Evolutionary conservation across 176 grass and related monocot species (phyloP), one percentile per base, ranked within the genome.

Genomic region (Aechmea fasciata): DNA sequence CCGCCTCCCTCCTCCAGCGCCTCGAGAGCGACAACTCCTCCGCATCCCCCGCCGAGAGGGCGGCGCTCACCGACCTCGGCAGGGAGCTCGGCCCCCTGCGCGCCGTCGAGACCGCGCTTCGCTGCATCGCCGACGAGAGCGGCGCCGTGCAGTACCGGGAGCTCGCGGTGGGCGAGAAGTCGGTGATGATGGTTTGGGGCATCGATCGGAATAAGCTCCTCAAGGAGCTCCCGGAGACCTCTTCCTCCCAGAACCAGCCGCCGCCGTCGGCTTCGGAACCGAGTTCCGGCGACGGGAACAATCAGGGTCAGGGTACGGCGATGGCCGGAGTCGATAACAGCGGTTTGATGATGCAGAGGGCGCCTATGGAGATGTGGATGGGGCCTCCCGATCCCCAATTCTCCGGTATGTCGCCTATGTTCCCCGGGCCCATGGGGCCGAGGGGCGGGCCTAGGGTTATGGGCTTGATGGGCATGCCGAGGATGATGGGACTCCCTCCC

Each of bases 181-280:
- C 85, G 53, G 83, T 87, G 85, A 69, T 88, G 25, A 93, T 97
- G 89, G 82, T 97, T 55, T 90, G 94, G 89, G 87, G 76, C 49
- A 93, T 97, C 47, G 94, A 93, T 88, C 84, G 94, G 70, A 97
- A 71, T 76, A 97, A 92, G 49, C 87, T 97, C 10, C 85, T 97
- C 66, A 97, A 93, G 79, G 94, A 93, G 68, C 83, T 93, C 24
- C 94, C 86, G 0, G 94, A 97, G 76, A 85, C 86, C 7, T 64
- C 84, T 51, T 84, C 77, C 3, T 63, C 75, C 68, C 77, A 70
- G 7, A 63, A 76, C 77, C 10, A 70, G 11, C 89, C 82, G 65
- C 73, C 70, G 49, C 76, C 79, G 17, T 13, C 70, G 11, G 15
- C 49, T 41, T 55, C 75, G 12, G 79, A 78, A 63, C 48, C 61